Evolutionary conservation across 2,329 filamentous ascomycete genomes (phyloP), one percentile per base, ranked within the genome.

Genomic region (Sordariomycetes sp.): DNA sequence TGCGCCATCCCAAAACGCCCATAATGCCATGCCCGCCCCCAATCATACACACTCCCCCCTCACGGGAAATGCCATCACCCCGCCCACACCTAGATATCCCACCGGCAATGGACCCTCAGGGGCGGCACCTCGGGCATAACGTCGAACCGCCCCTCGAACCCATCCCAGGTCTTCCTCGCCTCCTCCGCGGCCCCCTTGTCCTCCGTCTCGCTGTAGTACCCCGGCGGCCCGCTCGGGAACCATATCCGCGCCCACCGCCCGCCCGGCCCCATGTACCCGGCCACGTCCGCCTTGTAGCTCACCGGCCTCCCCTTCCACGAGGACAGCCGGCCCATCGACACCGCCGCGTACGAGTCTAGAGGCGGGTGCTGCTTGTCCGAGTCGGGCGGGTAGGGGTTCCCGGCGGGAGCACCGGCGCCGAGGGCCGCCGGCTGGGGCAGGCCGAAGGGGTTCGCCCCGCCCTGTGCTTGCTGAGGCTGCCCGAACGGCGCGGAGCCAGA

Each of bases 91-190:
- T 55, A 55, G 8, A 56, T 40, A 14, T 90, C 83, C 81, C 87
- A 93, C 32, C 74, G 71, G 63, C 84, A 85, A 77, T 85, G 93
- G 66, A 93, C 90, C 61, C 83, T 78, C 70, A 85, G 86, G 0
- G 92, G 92, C 22, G 92, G 89, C 53, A 90, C 73, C 64, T 87
- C 79, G 0, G 92, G 92, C 74, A 96, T 87, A 7, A 85, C 83
- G 50, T 80, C 77, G 69, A 96, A 96, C 35, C 69, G 71, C 0
- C 89, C 89, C 22, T 79, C 74, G 67, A 91, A 85, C 52, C 79
- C 76, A 60, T 76, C 74, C 73, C 92, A 96, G 53, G 82, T 79
- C 43, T 76, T 76, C 65, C 81, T 81, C 22, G 82, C 79, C 59
- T 78, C 79, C 1, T 83, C 78, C 22, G 82, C 78, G 61, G 89